Base-by-base conservation (phyloP, 75 land plant species). In the Selaginella moellendorffii region DNA sequence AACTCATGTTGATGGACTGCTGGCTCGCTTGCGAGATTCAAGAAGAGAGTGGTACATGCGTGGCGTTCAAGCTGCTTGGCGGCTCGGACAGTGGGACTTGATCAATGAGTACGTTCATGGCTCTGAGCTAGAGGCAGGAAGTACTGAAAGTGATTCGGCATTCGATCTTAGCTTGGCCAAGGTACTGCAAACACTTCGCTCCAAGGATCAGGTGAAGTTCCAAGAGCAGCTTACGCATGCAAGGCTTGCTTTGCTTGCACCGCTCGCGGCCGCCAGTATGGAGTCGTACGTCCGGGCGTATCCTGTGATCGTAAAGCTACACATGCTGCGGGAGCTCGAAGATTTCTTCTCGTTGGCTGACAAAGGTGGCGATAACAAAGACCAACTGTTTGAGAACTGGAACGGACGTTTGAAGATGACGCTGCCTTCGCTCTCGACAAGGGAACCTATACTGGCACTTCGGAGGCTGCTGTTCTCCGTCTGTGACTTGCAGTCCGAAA, bases 41-140 rank as follows among this genome's bases (percentile, higher is more conserved):
- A 82, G 71, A 70, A 86, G 79, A 62, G 82, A 86, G 26, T 95
- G 99, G 99, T 84, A 90, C 80, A 90, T 76, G 77, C 83, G 83
- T 59, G 99, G 97, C 27, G 80, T 90, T 36, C 99, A 95, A 66
- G 99, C 99, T 53, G 97, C 97, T 53, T 95, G 97, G 99, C 84
- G 99, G 71, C 87, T 95, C 65, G 88, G 97, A 2, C 82, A 85
- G 63, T 90, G 97, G 99, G 85, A 84, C 20, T 68, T 95, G 63
- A 77, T 95, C 77, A 83, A 83, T 67, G 97, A 95, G 64, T 95
- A 90, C 77, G 76, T 90, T 56, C 63, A 52, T 66, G 84, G 82
- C 20, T 97, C 92, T 62, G 78, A 77, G 64, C 66, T 67, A 36
- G 46, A 14, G 46, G 10, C 46, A 5, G 78, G 75, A 68, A 80